Base-by-base conservation (phyloP, 2,329 filamentous ascomycete species). In the Boeremia exigua region DNA sequence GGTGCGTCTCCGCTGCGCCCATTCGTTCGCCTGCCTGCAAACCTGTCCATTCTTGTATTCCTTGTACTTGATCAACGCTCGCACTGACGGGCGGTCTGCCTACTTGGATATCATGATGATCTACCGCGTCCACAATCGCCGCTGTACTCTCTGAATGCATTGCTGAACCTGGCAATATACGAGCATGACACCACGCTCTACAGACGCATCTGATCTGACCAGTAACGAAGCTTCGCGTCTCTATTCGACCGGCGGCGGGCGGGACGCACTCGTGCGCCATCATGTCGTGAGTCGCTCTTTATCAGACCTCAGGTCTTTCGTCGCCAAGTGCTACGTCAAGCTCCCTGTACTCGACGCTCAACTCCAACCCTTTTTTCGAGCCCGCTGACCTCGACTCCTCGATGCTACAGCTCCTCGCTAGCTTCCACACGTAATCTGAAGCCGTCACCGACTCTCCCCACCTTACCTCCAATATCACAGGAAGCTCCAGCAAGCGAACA, bases 371-470 rank as follows among this genome's bases (percentile, higher is more conserved):
- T 54, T 33, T 56, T 44, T 48, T 28, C 51, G 58, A 48, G 45
- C 56, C 49, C 59, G 70, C 73, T 76, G 68, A 76, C 71, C 69
- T 50, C 62, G 63, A 47, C 23, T 48, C 54, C 56, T 54, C 36
- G 49, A 60, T 63, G 54, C 53, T 59, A 70, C 63, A 80, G 77
- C 70, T 71, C 74, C 48, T 75, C 77, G 28, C 73, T 72, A 50
- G 72, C 75, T 60, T 70, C 75, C 66, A 78, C 78, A 67, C 78
- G 77, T 68, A 79, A 69, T 59, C 67, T 78, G 62, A 78, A 79
- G 61, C 76, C 75, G 29, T 75, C 75, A 19, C 71, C 60, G 65
- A 78, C 61, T 74, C 74, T 45, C 70, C 78, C 30, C 60, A 58
- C 43, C 8, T 61, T 60, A 15, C 71, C 70, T 39, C 61, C 66